Conservation (phyloP, 2,329 filamentous ascomycete species). For the Tolypocladium sp. region DNA sequence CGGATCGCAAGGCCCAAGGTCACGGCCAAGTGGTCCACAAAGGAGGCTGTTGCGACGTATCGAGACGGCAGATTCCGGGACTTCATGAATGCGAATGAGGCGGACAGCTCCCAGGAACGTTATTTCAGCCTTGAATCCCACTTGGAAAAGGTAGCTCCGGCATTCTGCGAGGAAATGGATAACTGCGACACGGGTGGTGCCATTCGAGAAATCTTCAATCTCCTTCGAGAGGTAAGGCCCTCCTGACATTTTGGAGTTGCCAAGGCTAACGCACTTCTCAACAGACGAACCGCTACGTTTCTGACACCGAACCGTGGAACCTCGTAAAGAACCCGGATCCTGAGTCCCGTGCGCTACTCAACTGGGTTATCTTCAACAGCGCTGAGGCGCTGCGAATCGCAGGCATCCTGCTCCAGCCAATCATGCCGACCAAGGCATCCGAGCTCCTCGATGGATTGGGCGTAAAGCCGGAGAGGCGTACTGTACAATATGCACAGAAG, state of each 20-base stretch:
- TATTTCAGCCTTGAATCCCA: conserved; percentile 17
- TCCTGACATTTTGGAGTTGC: too few relatives aligned
- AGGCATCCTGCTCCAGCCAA: conserved; percentile 81
- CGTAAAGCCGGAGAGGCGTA: conserved; percentile 54
- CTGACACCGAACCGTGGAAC: conserved; percentile 60
- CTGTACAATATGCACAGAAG: conserved; percentile 50
- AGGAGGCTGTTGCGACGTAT: conserved; percentile 39
- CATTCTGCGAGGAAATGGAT: conserved; percentile 48
- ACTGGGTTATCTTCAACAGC: conserved; percentile 57
- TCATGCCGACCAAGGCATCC: conserved; percentile 72
- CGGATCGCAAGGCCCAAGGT: conserved; percentile 59
- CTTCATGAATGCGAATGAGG: neutral
- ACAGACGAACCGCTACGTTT: conserved; percentile 40
- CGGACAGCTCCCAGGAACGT: neutral
- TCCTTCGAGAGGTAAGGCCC: conserved; percentile 45
- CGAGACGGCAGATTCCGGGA: conserved; percentile 14
- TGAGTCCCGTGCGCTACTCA: conserved; percentile 30
- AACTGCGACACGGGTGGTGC: conserved; percentile 55
- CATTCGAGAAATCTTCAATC: conserved; percentile 53
- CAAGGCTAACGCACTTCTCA: conserved; percentile 6
- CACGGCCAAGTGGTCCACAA: conserved; percentile 49
- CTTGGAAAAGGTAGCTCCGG: conserved; percentile 9
- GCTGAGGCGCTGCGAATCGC: conserved; percentile 70
- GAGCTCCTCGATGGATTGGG: conserved; percentile 69
- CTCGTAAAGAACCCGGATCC: conserved; percentile 29